Conservation (phyloP, 306 rosid species). For the Vachellia collinsii region DNA sequence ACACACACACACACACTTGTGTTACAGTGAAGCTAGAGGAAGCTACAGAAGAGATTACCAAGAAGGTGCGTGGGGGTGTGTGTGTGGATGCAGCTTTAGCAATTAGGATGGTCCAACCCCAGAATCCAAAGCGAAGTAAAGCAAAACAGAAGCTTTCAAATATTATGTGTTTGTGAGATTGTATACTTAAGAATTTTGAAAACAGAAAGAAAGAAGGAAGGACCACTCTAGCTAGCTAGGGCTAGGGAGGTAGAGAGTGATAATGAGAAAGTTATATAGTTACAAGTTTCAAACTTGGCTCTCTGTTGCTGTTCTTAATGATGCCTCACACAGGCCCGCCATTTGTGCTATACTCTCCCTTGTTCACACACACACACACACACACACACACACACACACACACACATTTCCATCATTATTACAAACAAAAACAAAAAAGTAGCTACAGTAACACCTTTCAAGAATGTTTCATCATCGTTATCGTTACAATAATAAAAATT, state of each 20-base stretch:
- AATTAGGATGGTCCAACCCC: slow-evolving; percentile 11
- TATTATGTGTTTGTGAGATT: neutral
- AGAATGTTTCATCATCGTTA: too few species aligned
- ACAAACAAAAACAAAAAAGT: too few species aligned
- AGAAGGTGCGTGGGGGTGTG: neutral
- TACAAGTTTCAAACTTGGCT: neutral
- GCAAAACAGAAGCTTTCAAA: neutral
- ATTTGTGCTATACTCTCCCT: neutral
- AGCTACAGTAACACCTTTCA: too few species aligned
- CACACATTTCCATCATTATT: too few species aligned
- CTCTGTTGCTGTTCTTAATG: neutral
- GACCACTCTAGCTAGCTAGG: neutral
- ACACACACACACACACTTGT: too few species aligned
- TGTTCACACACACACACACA: neutral
- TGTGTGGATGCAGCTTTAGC: neutral
- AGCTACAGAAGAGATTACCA: neutral
- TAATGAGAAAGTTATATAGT: neutral
- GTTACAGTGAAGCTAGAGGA: neutral
- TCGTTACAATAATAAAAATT: too few species aligned
- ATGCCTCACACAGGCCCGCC: neutral
- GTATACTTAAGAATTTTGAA: neutral
- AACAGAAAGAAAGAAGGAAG: neutral
- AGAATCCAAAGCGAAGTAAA: neutral
- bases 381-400: too few species aligned
- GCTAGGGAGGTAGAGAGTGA: neutral